Percentiles rank a stretch among this genome's conserved stretches.
Evolutionary conservation across 345 rosid genomes (phyloP).

Genomic region (Angophora floribunda): DNA sequence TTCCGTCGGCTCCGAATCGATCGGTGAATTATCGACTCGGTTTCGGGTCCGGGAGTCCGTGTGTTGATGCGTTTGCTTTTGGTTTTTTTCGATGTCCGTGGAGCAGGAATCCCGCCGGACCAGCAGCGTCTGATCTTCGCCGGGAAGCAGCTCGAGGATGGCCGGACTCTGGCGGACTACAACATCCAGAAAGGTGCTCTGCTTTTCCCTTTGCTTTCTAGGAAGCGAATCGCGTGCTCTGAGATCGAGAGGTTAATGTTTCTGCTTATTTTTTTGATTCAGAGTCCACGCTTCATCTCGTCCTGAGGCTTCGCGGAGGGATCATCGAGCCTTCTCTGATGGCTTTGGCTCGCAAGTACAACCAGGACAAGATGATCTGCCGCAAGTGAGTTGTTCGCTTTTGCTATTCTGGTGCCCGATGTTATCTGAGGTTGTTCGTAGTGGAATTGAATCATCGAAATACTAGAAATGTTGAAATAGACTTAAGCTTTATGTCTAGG

Average conservation of each 20-base stretch:
- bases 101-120: constrained; percentile 78
- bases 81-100: not conserved
- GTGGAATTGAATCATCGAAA: not conserved
- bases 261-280: not conserved
- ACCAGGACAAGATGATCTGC: constrained; percentile 90
- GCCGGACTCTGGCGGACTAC: constrained; percentile 86
- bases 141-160: constrained; percentile 92
- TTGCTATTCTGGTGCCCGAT: too few relatives aligned
- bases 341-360: constrained; percentile 83
- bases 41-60: not conserved
- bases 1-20: not conserved
- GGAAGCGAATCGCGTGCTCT: not conserved
- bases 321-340: constrained; percentile 93
- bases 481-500: not conserved
- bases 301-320: constrained; percentile 83
- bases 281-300: constrained; percentile 86
- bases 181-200: constrained; percentile 75
- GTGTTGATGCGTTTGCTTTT: not conserved
- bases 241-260: not conserved
- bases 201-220: not conserved
- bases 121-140: constrained; percentile 89
- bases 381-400: constrained; percentile 48
- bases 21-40: not conserved
- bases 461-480: not conserved
- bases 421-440: not conserved